Evolutionary conservation across 2,329 filamentous ascomycete genomes (phyloP).

Genomic region (Sporothrix humicola): DNA sequence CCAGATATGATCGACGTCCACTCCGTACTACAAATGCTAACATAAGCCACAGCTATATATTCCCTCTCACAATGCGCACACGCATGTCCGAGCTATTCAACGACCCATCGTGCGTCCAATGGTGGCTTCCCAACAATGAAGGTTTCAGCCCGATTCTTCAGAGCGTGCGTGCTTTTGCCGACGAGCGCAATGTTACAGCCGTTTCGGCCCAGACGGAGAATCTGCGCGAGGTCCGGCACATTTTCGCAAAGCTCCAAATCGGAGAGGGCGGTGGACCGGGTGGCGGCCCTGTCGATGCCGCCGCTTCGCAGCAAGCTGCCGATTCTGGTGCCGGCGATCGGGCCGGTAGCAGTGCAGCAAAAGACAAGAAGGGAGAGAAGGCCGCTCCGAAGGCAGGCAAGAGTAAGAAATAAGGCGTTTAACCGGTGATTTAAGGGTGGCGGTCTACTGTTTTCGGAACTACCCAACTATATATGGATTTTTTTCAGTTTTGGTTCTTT

Average conservation of each 20-base stretch:
- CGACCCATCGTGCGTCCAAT: constrained; percentile 72
- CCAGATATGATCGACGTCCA: background rate
- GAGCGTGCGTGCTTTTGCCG: constrained; percentile 79
- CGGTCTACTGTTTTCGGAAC: background rate
- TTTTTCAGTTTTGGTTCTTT: background rate
- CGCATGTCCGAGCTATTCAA: constrained; percentile 79
- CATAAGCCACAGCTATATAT: constrained; percentile 72
- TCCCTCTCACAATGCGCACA: constrained; percentile 72
- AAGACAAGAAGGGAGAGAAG: background rate
- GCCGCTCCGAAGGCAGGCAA: constrained; percentile 1
- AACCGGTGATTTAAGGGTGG: background rate
- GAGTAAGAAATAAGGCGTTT: constrained; percentile 21
- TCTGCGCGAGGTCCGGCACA: constrained; percentile 73
- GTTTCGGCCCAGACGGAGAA: constrained; percentile 66
- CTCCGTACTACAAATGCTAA: constrained; percentile 20
- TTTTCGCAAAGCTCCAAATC: constrained; percentile 70
- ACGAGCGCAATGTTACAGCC: constrained; percentile 71
- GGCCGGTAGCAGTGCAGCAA: background rate
- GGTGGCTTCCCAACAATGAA: constrained; percentile 90
- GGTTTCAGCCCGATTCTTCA: constrained; percentile 75
- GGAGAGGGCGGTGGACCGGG: constrained; percentile 29
- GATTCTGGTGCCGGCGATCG: constrained; percentile 16
- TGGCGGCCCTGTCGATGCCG: constrained; percentile 8
- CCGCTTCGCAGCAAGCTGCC: background rate
- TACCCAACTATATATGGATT: background rate